phyloP scores from a whole-genome alignment of 2,329 filamentous ascomycete species.

The Xylaria arbuscula region DNA sequence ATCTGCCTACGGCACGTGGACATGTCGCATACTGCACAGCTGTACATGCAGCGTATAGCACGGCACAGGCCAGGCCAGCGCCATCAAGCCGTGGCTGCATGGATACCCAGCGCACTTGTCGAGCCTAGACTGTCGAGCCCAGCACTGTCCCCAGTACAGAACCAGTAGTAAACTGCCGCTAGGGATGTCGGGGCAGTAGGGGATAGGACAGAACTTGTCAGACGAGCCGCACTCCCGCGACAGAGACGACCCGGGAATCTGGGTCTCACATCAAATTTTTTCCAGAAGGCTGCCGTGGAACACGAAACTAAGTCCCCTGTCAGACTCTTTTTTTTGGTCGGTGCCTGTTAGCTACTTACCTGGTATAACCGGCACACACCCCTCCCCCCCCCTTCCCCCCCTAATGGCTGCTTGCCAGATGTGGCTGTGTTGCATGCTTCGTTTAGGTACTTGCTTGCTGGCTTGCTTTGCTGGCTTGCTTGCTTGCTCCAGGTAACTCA shows the following conservation, averaged over 20 bases:
- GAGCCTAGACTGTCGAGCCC: slow-evolving; percentile 24
- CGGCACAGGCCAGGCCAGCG: slow-evolving; percentile 12
- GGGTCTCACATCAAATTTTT: slow-evolving; percentile 31
- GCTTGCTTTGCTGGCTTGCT: neutral
- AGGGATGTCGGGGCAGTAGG: too few species aligned
- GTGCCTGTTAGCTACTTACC: too few species aligned
- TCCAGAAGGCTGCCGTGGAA: slow-evolving; percentile 25
- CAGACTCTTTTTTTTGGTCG: neutral
- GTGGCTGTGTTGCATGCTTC: too few species aligned
- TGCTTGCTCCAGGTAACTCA: too few species aligned
- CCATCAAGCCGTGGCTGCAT: too few species aligned
- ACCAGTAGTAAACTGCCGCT: neutral
- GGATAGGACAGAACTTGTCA: slow-evolving; percentile 20
- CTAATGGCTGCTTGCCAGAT: neutral
- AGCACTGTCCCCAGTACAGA: slow-evolving; percentile 4
- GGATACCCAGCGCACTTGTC: slow-evolving; percentile 11
- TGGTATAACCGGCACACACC: too few species aligned
- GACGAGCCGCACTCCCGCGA: slow-evolving; percentile 22
- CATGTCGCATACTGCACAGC: neutral
- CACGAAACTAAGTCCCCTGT: slow-evolving; percentile 9
- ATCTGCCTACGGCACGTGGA: neutral
- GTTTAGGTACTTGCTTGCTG: too few species aligned
- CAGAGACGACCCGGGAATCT: slow-evolving; percentile 30
- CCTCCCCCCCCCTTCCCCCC: too few species aligned
- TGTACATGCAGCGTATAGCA: neutral